Conservation (phyloP, 2,329 filamentous ascomycete genomes). For the Aspergillus versicolor region DNA sequence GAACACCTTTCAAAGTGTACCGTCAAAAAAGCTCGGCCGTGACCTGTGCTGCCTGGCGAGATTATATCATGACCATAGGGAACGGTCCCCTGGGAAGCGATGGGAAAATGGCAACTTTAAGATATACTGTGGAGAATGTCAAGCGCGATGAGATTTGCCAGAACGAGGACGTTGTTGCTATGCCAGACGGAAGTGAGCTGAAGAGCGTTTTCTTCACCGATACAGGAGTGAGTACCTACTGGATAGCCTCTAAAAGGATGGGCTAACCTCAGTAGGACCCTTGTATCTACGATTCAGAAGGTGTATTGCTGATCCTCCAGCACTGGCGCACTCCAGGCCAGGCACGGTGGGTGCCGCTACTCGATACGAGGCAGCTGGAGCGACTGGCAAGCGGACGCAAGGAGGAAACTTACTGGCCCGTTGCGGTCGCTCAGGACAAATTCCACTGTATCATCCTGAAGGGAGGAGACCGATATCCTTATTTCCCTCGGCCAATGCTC, state of each 20-base stretch:
- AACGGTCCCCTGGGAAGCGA: constrained; percentile 83
- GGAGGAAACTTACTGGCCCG: constrained; percentile 88
- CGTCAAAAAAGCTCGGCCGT: constrained; percentile 91
- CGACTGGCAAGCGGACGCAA: constrained; percentile 83
- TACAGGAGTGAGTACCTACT: constrained; percentile 63
- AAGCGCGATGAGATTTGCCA: constrained; percentile 93
- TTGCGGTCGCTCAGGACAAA: constrained; percentile 84
- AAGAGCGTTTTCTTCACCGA: constrained; percentile 90
- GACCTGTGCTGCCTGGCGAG: constrained; percentile 88
- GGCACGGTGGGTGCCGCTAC: constrained; percentile 85
- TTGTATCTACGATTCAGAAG: constrained; percentile 92
- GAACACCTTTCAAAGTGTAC: constrained; percentile 84
- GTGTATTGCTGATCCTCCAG: constrained; percentile 80
- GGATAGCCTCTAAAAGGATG: constrained; percentile 6
- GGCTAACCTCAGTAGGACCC: constrained; percentile 63
- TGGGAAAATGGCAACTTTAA: constrained; percentile 68
- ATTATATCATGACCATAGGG: constrained; percentile 94
- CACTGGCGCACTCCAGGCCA: constrained; percentile 87
- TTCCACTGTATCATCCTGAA: constrained; percentile 99
- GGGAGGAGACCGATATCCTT: constrained; percentile 87
- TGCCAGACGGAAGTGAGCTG: constrained; percentile 71
- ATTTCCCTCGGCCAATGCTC: constrained; percentile 84
- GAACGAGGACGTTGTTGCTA: constrained; percentile 85
- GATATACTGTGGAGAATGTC: constrained; percentile 93
- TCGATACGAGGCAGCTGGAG: constrained; percentile 82